These are phyloP conservation scores for Cocos nucifera DNA, from an alignment of 176 grass and related monocot species.

Conservation along the genomic window DNA sequence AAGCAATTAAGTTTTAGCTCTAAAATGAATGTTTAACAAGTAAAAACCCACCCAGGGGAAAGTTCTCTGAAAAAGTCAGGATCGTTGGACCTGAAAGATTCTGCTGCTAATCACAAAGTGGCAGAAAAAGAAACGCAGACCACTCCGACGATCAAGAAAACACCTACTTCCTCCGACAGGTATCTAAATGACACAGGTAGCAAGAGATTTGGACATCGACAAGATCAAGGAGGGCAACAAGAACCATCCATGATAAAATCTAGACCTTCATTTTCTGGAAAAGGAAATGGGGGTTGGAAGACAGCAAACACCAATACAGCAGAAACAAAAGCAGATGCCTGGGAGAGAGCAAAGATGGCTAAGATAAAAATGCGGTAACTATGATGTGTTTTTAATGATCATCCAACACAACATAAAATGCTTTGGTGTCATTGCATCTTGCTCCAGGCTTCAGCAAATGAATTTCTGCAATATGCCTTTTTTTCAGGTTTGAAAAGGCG, in stretches of 20 bases:
- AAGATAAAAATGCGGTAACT: slow-evolving; percentile 46
- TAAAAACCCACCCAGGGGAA: slow-evolving; percentile 12
- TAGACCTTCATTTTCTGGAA: slow-evolving; percentile 26
- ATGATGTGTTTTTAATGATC: not conserved
- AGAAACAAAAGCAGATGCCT: slow-evolving; percentile 38
- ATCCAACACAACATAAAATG: too few species aligned
- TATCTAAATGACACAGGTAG: slow-evolving; percentile 37
- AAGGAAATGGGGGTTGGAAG: slow-evolving; percentile 12
- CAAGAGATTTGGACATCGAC: slow-evolving; percentile 33
- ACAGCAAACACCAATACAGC: not conserved
- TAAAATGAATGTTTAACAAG: too few species aligned
- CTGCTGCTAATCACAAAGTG: slow-evolving; percentile 14
- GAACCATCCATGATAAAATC: slow-evolving; percentile 24
- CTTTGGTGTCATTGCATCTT: too few species aligned
- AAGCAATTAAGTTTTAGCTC: too few species aligned
- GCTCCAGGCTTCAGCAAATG: too few species aligned
- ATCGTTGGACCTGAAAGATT: slow-evolving; percentile 1
- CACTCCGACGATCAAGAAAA: slow-evolving; percentile 27
- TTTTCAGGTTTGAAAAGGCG: slow-evolving; percentile 58
- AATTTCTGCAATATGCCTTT: not conserved
- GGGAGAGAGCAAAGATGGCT: slow-evolving; percentile 60
- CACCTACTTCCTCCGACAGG: slow-evolving; percentile 38
- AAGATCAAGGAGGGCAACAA: slow-evolving; percentile 38
- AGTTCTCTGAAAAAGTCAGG: slow-evolving; percentile 29
- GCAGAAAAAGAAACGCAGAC: slow-evolving; percentile 25